Evolutionary conservation across 169 alveolate species (phyloP).

Genomic region (Cyclospora cayetanensis): DNA sequence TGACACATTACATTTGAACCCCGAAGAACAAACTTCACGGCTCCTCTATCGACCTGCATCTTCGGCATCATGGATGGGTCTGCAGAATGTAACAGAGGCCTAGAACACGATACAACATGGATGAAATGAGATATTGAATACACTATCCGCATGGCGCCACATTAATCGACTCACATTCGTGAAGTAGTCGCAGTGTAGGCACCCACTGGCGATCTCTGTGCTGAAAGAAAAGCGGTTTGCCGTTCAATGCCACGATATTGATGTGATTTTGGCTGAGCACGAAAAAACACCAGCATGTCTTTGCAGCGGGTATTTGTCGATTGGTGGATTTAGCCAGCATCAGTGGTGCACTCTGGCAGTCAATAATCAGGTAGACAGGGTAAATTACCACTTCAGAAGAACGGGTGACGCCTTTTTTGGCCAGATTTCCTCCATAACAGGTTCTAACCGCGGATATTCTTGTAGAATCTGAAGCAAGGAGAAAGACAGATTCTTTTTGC

Average conservation of each 20-base stretch:
- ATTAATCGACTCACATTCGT: conserved; percentile 84
- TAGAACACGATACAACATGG: background rate
- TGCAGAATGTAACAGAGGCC: conserved; percentile 62
- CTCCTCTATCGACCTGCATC: conserved; percentile 97
- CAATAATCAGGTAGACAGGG: background rate
- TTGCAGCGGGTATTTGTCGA: background rate
- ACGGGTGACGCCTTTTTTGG: conserved; percentile 89
- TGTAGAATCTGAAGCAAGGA: conserved; percentile 75
- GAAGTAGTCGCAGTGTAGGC: conserved; percentile 94
- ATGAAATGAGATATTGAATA: background rate
- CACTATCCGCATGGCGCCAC: background rate
- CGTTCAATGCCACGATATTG: conserved; percentile 81
- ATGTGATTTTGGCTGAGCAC: conserved; percentile 83
- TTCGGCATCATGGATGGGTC: conserved; percentile 96
- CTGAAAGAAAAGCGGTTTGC: conserved; percentile 88
- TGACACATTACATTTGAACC: conserved; percentile 98
- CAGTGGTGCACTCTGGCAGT: background rate
- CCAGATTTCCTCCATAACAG: conserved; percentile 88
- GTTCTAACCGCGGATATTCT: conserved; percentile 87
- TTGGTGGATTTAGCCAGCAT: background rate
- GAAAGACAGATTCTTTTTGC: too few species aligned
- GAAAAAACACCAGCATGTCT: background rate
- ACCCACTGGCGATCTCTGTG: conserved; percentile 95
- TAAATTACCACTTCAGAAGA: conserved; percentile 85
- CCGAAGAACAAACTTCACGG: conserved; percentile 93